Base-by-base conservation (phyloP, 129 eudicot species). In the Flaveria robusta region DNA sequence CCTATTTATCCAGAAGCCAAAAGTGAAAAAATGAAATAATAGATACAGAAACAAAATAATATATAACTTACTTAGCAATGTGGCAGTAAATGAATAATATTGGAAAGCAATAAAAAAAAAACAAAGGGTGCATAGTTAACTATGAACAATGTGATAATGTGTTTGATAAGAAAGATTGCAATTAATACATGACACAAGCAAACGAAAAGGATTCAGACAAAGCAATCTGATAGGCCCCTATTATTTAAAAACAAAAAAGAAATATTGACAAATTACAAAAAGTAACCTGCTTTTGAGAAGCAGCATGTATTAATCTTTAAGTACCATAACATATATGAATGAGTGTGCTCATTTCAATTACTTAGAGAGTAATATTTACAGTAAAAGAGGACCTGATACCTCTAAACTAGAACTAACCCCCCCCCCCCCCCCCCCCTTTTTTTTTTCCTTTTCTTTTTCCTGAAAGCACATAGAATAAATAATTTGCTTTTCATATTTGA, bases 41-140 rank as follows among this genome's bases (percentile, higher is more conserved):
- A 22, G 15, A 20, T 13, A 24, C 12, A 56, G 50, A 62, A 46
- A 45, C 20, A 75, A 29, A 64, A 75, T 19, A 64, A 74, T 60
- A 62, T 45, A 64, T 37, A 55, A 22, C 39, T 46, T 15, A 23
- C 16, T 63, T 58, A 43, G 24, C 49, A 12, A 46, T 37, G 13
- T 46, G 51, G 26, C n/a, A 39, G 54, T 37, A 55, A 37, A 18
- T 31, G 19, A 47, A 2, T 26, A 27, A 12, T 13, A 19, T 16
- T 74, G 70, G 78, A 74, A 60, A 59, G 70, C 2, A 62, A 24
- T 59, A 60, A n/a, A 74, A 27, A 60, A 24, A 16, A 51, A 31
- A 42, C 11, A 4, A 58, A 23, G 65, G 31, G 65, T 10, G 16
- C 5, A 23, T 23, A 58, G 65, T 58, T 11, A 23, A 58, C 31